Evolutionary conservation across 345 rosid species (phyloP).

Genomic region (Pseudoturritis turrita): DNA sequence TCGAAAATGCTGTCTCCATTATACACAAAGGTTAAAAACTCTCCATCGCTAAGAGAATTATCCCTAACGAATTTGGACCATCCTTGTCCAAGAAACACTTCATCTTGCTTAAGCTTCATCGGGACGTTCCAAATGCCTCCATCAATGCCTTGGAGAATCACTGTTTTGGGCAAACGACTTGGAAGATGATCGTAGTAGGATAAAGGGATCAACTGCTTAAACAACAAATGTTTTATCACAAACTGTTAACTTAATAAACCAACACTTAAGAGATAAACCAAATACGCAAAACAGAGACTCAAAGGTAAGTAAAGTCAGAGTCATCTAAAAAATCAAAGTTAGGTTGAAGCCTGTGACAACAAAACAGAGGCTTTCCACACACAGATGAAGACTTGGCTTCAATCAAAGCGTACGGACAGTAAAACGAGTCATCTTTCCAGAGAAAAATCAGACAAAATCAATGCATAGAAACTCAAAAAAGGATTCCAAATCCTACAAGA

Average conservation of each 20-base stretch:
- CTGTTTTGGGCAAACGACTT: background rate
- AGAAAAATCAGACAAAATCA: too few relatives aligned
- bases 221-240: background rate
- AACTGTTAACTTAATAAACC: background rate
- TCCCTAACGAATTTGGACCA: slow-evolving; percentile 19
- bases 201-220: slow-evolving; percentile 1
- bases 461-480: too few relatives aligned
- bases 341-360: background rate
- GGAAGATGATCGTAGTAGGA: slow-evolving; percentile 16
- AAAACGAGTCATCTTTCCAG: too few relatives aligned
- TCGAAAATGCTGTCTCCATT: slow-evolving; percentile 17
- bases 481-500: too few relatives aligned
- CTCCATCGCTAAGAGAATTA: slow-evolving; percentile 10
- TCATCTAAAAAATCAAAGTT: background rate
- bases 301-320: background rate
- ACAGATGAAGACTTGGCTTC: background rate
- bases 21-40: slow-evolving; percentile 21
- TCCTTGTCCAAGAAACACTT: background rate
- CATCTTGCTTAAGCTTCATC: background rate
- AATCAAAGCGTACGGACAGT: too few relatives aligned
- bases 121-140: slow-evolving; percentile 15
- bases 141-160: slow-evolving; percentile 10
- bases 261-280: background rate
- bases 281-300: background rate
- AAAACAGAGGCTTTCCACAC: background rate